These are phyloP conservation scores for Ophiostoma piceae DNA, from an alignment of 2,329 filamentous ascomycete genomes.

Conservation along the genomic window DNA sequence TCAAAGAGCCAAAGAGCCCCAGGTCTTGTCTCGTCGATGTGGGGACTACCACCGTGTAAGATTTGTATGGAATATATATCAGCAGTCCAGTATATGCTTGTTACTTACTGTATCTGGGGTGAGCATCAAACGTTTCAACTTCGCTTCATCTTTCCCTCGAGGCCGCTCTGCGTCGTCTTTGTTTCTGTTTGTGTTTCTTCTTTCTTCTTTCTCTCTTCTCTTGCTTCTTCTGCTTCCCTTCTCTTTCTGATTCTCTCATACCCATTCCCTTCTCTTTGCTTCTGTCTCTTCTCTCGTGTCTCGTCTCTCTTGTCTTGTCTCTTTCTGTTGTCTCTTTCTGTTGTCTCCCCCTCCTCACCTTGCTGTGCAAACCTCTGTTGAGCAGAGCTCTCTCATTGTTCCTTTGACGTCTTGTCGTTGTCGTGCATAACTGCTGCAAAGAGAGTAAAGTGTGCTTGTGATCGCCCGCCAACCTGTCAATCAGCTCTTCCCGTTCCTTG, in stretches of 20 bases:
- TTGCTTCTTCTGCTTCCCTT: neutral
- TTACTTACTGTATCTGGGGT: neutral
- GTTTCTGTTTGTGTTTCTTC: slow-evolving; percentile 5
- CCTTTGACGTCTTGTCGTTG: neutral
- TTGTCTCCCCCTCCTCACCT: neutral
- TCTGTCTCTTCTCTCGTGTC: neutral
- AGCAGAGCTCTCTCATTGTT: neutral
- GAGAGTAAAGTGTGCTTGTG: slow-evolving; percentile 1
- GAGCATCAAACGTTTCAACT: slow-evolving; percentile 25
- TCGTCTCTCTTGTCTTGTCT: neutral
- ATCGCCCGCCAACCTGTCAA: slow-evolving; percentile 15
- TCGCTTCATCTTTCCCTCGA: slow-evolving; percentile 21
- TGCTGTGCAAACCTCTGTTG: slow-evolving; percentile 12
- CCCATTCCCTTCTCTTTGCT: neutral
- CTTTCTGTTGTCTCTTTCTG: too few relatives aligned
- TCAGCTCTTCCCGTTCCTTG: neutral
- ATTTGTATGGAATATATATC: slow-evolving; percentile 13
- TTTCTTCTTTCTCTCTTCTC: neutral
- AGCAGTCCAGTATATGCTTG: neutral
- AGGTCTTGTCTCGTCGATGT: slow-evolving; percentile 12
- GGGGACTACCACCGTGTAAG: slow-evolving; percentile 5
- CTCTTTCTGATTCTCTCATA: neutral
- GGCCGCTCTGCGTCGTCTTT: neutral
- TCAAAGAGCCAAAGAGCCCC: slow-evolving; percentile 5
- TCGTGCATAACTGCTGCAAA: slow-evolving; percentile 2